phyloP scores from a whole-genome alignment of 1,284 basidiomycete species.

The Apiotrichum siamense region DNA sequence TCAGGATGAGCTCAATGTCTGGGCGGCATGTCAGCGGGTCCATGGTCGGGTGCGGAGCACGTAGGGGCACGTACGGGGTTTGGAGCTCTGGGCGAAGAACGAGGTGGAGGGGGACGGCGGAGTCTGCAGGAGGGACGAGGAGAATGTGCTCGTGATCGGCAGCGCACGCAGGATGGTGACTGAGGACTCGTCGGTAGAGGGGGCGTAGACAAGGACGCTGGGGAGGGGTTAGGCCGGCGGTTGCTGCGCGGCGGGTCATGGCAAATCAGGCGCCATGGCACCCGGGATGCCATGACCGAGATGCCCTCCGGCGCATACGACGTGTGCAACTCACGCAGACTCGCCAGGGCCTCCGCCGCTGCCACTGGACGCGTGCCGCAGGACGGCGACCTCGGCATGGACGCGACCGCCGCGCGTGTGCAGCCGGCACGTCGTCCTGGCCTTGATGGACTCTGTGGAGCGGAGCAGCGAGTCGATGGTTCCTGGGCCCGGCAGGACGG shows the following conservation, averaged over 20 bases:
- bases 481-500: neutral
- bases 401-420: constrained; percentile 14
- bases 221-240: constrained; percentile 2
- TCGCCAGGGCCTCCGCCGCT: neutral
- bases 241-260: too few species aligned
- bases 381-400: constrained; percentile 22
- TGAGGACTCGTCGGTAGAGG: constrained; percentile 1
- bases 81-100: constrained; percentile 41
- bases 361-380: constrained; percentile 6
- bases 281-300: neutral
- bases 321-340: neutral
- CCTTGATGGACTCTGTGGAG: constrained; percentile 18
- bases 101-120: constrained; percentile 41
- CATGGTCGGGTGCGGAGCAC: neutral
- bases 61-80: constrained; percentile 29
- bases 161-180: constrained; percentile 23
- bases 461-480: constrained; percentile 17
- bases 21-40: neutral
- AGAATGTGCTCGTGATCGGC: constrained; percentile 25
- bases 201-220: constrained; percentile 29
- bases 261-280: neutral
- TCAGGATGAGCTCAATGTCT: constrained; percentile 15
- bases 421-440: constrained; percentile 22
- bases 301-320: too few species aligned
- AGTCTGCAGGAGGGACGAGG: constrained; percentile 29